phyloP scores from a whole-genome alignment of 176 grass and related monocot genomes.

The Triticum monococcum region DNA sequence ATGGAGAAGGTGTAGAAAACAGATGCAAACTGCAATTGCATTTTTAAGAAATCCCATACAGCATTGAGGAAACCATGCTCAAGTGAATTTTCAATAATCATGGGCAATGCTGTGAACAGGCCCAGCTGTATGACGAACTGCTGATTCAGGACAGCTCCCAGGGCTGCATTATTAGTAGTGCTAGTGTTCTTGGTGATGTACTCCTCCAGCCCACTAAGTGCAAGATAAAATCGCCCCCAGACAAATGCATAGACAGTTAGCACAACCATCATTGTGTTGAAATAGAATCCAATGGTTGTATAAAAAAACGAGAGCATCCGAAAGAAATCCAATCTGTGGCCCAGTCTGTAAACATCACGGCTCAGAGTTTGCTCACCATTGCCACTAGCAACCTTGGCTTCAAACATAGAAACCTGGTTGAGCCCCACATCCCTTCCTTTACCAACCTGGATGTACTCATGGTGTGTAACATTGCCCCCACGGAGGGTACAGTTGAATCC shows the following conservation, averaged over 20 bases:
- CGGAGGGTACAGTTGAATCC: constrained; percentile 97
- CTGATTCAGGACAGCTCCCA: constrained; percentile 87
- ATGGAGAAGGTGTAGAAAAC: constrained; percentile 97
- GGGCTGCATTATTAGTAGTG: constrained; percentile 73
- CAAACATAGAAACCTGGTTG: constrained; percentile 92
- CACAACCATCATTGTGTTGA: constrained; percentile 98
- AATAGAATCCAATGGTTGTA: constrained; percentile 93
- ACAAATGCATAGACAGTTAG: constrained; percentile 92
- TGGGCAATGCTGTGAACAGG: constrained; percentile 90
- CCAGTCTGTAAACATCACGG: constrained; percentile 88
- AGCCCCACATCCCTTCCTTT: constrained; percentile 94
- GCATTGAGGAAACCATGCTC: constrained; percentile 89
- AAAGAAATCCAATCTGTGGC: constrained; percentile 92
- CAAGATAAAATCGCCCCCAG: constrained; percentile 95
- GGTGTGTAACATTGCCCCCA: constrained; percentile 91
- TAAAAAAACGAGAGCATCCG: constrained; percentile 97
- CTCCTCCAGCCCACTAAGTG: constrained; percentile 84
- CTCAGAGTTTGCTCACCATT: constrained; percentile 96
- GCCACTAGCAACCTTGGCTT: constrained; percentile 91
- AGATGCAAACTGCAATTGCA: constrained; percentile 91
- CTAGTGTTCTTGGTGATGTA: constrained; percentile 58
- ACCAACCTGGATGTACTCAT: constrained; percentile 94
- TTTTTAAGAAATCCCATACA: constrained; percentile 94
- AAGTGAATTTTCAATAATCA: constrained; percentile 93
- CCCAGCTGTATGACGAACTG: constrained; percentile 96